Base-by-base conservation (phyloP, 2,329 filamentous ascomycete species). In the Metarhizium rileyi region DNA sequence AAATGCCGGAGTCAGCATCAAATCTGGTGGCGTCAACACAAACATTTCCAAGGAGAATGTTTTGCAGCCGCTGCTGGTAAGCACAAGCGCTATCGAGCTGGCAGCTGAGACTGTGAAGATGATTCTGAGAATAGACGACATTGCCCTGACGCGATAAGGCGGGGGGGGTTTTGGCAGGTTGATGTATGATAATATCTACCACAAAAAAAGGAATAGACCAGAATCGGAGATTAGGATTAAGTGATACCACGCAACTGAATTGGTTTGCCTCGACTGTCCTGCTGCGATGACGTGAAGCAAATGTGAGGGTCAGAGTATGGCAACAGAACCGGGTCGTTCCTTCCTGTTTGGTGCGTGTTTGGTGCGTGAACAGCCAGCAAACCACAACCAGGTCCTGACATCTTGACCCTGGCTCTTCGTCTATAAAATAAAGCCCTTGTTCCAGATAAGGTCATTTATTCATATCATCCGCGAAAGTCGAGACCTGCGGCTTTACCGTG, bases 101-200 rank as follows among this genome's bases (percentile, higher is more conserved):
- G 93, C 93, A 27, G 90, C 91, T 7, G 93, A 98, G 78, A 98
- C 93, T 53, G 93, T 97, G 61, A 98, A 97, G 82, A 93, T 95
- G 89, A 83, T 83, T 64, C 66, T 83, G 63, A 76, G 80, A 65
- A 83, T 83, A 70, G 80, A 83, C 63, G 80, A 83, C 62, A 83
- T 83, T 69, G 78, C 78, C 45, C 68, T 83, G 65, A 81, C 74
- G 61, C 74, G 80, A 69, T 83, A 77, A 40, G 41, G 62, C 63
- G 20, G 51, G 52, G 60, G 54, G 52, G 60, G 54, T 56, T 59
- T 55, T 46, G 52, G 55, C 53, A 60, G 59, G 59, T 60, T 59
- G 59, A 57, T 67, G 64, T 63, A 66, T 66, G 62, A 64, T 64
- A 66, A 65, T 66, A 64, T 59, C 60, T 50, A 42, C 41, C 25